phyloP scores from a whole-genome alignment of 2,329 filamentous ascomycete genomes.

The Pseudogymnoascus sp. region DNA sequence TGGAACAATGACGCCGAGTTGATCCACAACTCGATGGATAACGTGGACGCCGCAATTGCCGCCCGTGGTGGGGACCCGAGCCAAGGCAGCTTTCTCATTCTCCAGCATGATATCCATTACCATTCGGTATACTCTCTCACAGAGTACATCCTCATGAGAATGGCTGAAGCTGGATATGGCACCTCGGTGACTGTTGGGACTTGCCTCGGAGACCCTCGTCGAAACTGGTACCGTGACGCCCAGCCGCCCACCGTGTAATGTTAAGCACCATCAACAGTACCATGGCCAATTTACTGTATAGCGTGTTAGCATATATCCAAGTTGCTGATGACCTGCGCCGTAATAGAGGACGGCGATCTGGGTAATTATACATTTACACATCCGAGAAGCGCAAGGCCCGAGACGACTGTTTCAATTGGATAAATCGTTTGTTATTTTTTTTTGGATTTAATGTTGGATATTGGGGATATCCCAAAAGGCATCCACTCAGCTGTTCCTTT shows the following conservation, averaged over 20 bases:
- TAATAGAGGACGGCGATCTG: background rate
- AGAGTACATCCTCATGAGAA: slow-evolving; percentile 27
- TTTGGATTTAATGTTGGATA: background rate
- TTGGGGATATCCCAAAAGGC: background rate
- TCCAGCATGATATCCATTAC: slow-evolving; percentile 37
- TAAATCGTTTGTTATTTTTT: background rate
- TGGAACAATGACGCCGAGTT: slow-evolving; percentile 33
- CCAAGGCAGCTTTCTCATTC: slow-evolving; percentile 35
- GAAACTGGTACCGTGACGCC: slow-evolving; percentile 34
- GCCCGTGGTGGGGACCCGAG: slow-evolving; percentile 11
- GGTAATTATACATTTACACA: background rate
- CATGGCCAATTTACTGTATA: background rate
- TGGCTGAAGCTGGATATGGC: slow-evolving; percentile 29
- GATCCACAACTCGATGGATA: slow-evolving; percentile 40
- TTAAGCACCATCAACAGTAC: background rate
- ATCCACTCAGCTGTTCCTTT: background rate
- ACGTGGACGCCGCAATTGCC: slow-evolving; percentile 22
- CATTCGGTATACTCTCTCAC: slow-evolving; percentile 30
- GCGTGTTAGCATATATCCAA: background rate
- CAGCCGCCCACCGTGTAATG: background rate
- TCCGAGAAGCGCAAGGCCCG: background rate
- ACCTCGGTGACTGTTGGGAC: slow-evolving; percentile 37
- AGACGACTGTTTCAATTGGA: background rate
- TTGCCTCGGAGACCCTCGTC: slow-evolving; percentile 36
- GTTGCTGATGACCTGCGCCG: background rate